Percentiles rank a stretch among this genome's conserved stretches.
These are phyloP conservation scores for Microbotryum silenes-acaulis DNA, from an alignment of 1,284 basidiomycete genomes.

Conservation along the genomic window DNA sequence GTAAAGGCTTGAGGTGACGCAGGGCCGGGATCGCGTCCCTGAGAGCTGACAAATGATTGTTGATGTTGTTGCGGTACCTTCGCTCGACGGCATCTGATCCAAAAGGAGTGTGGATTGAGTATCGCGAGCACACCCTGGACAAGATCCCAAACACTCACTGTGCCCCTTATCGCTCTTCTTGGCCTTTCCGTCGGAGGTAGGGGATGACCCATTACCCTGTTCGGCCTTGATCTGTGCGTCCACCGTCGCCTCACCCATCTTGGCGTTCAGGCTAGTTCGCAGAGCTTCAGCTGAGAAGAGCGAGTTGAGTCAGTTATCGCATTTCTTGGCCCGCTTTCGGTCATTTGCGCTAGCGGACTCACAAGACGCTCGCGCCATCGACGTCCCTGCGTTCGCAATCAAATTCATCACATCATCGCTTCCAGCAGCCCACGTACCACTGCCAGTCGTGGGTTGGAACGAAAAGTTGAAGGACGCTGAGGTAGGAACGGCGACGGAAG, in stretches of 20 bases:
- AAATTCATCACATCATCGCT: slow-evolving; percentile 5
- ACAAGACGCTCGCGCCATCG: background rate
- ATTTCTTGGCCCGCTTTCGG: slow-evolving; percentile 10
- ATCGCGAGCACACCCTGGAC: background rate
- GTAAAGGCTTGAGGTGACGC: slow-evolving; percentile 32
- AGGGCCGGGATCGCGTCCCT: slow-evolving; percentile 33
- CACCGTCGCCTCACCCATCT: background rate
- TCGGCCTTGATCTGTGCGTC: background rate
- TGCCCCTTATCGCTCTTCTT: slow-evolving; percentile 23
- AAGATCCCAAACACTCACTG: slow-evolving; percentile 9
- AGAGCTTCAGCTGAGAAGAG: background rate
- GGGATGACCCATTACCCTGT: background rate
- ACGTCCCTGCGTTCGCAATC: slow-evolving; percentile 24
- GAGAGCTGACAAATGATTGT: slow-evolving; percentile 31
- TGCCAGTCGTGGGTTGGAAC: no score
- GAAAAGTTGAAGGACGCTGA: no score
- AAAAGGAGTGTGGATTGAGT: background rate
- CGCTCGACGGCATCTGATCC: slow-evolving; percentile 34
- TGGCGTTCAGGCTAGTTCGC: background rate
- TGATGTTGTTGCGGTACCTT: slow-evolving; percentile 36
- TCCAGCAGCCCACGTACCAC: no score
- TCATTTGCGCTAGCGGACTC: slow-evolving; percentile 3
- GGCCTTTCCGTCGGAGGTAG: slow-evolving; percentile 1
- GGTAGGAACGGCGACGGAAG: no score
- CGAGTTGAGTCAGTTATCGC: background rate